phyloP scores from a whole-genome alignment of 768 basidiomycete genomes.

The Calocera cornea region DNA sequence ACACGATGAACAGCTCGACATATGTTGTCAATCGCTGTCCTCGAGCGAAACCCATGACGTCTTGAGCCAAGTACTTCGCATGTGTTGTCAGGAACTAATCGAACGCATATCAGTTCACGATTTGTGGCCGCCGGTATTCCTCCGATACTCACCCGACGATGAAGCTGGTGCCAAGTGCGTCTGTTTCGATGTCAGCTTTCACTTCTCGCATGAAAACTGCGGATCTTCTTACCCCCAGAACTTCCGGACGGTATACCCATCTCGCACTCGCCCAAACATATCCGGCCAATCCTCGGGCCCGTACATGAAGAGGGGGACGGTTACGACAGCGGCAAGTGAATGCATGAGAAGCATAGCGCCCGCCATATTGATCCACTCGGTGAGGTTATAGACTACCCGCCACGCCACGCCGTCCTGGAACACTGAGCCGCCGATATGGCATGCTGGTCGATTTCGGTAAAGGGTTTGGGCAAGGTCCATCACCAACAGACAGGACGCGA shows the following conservation, averaged over 20 bases:
- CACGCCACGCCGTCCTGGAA: neutral
- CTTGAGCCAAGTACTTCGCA: neutral
- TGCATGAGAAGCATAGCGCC: slow-evolving; percentile 1
- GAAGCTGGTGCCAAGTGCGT: neutral
- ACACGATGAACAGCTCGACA: neutral
- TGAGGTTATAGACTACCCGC: neutral
- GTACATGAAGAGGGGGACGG: neutral
- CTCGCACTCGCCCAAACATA: neutral
- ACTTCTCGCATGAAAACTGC: neutral
- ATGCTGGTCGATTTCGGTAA: neutral
- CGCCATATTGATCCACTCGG: neutral
- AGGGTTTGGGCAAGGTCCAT: slow-evolving; percentile 1
- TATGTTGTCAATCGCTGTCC: neutral
- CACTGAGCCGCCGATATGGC: neutral
- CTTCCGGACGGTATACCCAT: neutral
- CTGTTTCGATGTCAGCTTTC: neutral
- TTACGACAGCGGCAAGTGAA: neutral
- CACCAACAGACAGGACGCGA: neutral
- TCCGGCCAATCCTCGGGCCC: neutral
- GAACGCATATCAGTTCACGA: neutral
- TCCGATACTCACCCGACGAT: neutral
- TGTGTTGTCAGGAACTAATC: neutral
- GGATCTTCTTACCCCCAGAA: slow-evolving; percentile 1
- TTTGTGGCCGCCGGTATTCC: neutral
- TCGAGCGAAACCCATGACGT: neutral